A percentile compares a stretch with the other conserved stretches of the same genome.
Evolutionary conservation across 768 basidiomycete genomes (phyloP).

Genomic region (Suillus weaverae): DNA sequence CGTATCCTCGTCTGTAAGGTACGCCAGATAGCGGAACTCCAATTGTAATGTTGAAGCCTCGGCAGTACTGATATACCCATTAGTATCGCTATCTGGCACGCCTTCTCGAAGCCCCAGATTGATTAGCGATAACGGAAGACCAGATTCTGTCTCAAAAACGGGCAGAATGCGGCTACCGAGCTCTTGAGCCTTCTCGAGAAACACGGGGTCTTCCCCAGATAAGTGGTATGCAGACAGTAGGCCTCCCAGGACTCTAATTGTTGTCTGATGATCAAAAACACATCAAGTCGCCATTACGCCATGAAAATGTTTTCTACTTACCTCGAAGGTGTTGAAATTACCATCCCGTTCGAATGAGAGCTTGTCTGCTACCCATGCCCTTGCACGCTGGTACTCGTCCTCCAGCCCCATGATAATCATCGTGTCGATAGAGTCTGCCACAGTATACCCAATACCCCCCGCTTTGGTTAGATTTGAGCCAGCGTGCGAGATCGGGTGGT

Average conservation of each 20-base stretch:
- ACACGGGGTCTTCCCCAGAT: conserved; percentile 63
- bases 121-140: conserved; percentile 77
- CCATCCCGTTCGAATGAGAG: conserved; percentile 78
- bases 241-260: conserved; percentile 90
- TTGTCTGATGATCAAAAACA: conserved; percentile 55
- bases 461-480: conserved; percentile 79
- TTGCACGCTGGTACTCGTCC: conserved; percentile 75
- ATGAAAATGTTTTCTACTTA: conserved; percentile 32
- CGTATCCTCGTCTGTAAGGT: conserved; percentile 69
- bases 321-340: conserved; percentile 89
- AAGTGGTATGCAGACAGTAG: conserved; percentile 85
- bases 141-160: conserved; percentile 78
- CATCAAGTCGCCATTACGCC: conserved; percentile 4
- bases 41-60: conserved; percentile 90
- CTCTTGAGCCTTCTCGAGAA: conserved; percentile 75
- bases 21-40: conserved; percentile 85
- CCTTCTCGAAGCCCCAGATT: conserved; percentile 69
- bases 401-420: conserved; percentile 83
- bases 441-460: conserved; percentile 86
- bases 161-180: conserved; percentile 85
- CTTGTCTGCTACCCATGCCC: conserved; percentile 70
- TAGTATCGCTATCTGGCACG: conserved; percentile 56
- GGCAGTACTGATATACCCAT: conserved; percentile 71
- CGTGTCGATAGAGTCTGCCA: conserved; percentile 86
- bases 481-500: conserved; percentile 74